Base-by-base conservation (phyloP, 2,329 filamentous ascomycete species). In the Penicillium sp. region DNA sequence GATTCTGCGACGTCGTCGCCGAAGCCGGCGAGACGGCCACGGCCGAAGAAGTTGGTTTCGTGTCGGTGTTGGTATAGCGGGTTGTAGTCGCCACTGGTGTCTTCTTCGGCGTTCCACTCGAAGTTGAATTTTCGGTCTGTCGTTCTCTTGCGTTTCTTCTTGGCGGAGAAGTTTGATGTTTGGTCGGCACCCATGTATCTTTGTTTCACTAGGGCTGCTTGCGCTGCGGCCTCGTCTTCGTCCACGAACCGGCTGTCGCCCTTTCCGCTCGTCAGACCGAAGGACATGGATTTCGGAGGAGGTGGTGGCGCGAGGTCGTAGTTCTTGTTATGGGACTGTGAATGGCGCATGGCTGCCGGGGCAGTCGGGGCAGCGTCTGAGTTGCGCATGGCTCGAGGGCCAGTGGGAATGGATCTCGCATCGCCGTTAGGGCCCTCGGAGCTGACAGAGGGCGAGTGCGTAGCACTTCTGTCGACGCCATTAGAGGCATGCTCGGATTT, bases 71-170 rank as follows among this genome's bases (percentile, higher is more conserved):
- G 78, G 66, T 95, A 94, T 34, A 93, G 77, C 1, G 87, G 86
- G 60, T 95, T 90, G 64, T 89, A 85, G 59, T 88, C 84, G 2
- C 76, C 79, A 57, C 84, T 91, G 0, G 93, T 98, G 68, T 98
- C 93, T 65, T 98, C 93, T 53, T 94, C 87, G 1, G 82, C 80
- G 60, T 95, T 94, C 93, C 93, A 98, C 61, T 95, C 93, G 62
- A 98, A 98, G 63, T 96, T 98, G 75, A 98, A 98, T 68, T 98
- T 97, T 71, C 90, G 88, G 64, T 95, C 91, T 1, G 88, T 91
- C 1, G 89, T 95, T 54, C 91, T 80, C 73, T 87, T 86, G 49
- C 91, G 81, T 75, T 97, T 97, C 78, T 97, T 98, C 74, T 93
- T 88, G 1, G 90, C 90, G 0, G 89, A 95, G 64, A 97, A 96